These are phyloP conservation scores for Prunus padus DNA, from an alignment of 306 rosid species.

Conservation along the genomic window DNA sequence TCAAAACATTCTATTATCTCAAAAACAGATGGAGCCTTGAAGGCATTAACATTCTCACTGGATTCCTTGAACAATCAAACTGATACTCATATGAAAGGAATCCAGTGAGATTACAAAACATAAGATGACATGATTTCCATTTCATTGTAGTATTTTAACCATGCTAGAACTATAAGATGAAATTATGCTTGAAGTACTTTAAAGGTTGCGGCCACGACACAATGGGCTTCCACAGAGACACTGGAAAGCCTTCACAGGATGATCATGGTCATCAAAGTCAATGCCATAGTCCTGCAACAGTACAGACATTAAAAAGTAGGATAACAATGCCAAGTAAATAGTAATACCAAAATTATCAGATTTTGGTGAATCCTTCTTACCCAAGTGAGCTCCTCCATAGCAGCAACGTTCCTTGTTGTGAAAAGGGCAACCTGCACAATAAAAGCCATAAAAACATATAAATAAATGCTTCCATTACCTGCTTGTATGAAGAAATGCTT, in stretches of 20 bases:
- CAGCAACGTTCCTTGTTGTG: slow-evolving; percentile 27
- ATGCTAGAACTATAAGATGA: neutral
- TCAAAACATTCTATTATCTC: neutral
- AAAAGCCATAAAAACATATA: neutral
- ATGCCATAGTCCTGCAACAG: slow-evolving; percentile 36
- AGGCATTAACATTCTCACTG: neutral
- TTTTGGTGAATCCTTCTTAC: slow-evolving; percentile 18
- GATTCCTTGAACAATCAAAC: neutral
- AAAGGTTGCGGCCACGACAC: slow-evolving; percentile 15
- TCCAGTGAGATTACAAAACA: neutral
- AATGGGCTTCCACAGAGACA: slow-evolving; percentile 22
- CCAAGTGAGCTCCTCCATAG: slow-evolving; percentile 39
- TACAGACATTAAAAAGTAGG: neutral
- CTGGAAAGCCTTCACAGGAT: slow-evolving; percentile 9
- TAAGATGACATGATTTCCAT: neutral
- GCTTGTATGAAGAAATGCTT: neutral
- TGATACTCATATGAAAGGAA: neutral
- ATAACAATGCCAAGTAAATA: no score
- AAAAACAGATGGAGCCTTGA: neutral
- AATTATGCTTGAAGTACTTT: neutral
- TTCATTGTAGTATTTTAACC: neutral
- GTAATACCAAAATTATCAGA: neutral
- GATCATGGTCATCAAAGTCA: slow-evolving; percentile 21
- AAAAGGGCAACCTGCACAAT: slow-evolving; percentile 29
- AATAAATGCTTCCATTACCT: neutral